A percentile compares a stretch with the other conserved stretches of the same genome.
phyloP scores from a whole-genome alignment of 495 filamentous ascomycete species.

The Podospora australis region DNA sequence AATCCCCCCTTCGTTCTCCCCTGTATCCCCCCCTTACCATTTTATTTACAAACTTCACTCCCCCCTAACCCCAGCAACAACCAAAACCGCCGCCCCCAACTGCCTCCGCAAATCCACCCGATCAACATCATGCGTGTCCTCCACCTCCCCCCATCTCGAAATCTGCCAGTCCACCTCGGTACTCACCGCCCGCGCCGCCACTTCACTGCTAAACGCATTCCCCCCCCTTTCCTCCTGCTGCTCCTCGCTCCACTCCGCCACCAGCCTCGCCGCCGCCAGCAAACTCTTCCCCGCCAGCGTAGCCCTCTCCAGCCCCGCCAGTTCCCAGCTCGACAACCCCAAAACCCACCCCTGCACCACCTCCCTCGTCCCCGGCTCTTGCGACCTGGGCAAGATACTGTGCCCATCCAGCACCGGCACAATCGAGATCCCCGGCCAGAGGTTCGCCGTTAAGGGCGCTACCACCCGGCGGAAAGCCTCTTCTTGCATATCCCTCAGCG shows the following conservation, averaged over 20 bases:
- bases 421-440: conserved; percentile 85
- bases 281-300: conserved; percentile 82
- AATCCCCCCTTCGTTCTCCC: too few relatives aligned
- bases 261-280: conserved; percentile 64
- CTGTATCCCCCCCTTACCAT: too few relatives aligned
- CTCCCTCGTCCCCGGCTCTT: conserved; percentile 64
- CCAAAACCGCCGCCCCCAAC: conserved; percentile 74
- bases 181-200: conserved; percentile 71
- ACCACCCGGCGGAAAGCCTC: conserved; percentile 60
- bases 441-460: conserved; percentile 55
- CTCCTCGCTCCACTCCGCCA: conserved; percentile 85
- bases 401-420: conserved; percentile 57
- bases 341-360: conserved; percentile 75
- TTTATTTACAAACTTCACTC: too few relatives aligned
- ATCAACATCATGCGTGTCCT: conserved; percentile 97
- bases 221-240: conserved; percentile 24
- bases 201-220: conserved; percentile 56
- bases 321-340: conserved; percentile 63
- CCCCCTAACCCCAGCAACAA: conserved; percentile 56
- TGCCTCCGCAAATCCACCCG: conserved; percentile 86
- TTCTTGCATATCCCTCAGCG: conserved; percentile 67
- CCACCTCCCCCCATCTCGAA: conserved; percentile 87
- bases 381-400: conserved; percentile 63
- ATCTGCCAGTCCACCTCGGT: conserved; percentile 91
- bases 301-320: conserved; percentile 79